phyloP scores from a whole-genome alignment of 2,329 filamentous ascomycete species.

The Xylaria sp. region DNA sequence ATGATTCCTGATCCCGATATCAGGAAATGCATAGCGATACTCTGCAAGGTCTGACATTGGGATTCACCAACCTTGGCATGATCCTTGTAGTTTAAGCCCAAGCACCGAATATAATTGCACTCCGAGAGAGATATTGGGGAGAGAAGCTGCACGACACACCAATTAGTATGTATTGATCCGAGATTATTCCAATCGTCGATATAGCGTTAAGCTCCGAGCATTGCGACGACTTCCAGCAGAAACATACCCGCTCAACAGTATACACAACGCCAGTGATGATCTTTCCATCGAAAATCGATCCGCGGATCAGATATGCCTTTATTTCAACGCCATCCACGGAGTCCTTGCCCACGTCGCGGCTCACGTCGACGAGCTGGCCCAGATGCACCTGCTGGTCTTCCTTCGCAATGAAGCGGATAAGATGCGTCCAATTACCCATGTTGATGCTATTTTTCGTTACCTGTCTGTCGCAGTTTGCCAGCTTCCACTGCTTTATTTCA shows the following conservation, averaged over 20 bases:
- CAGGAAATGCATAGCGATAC: not conserved
- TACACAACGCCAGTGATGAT: slow-evolving; percentile 26
- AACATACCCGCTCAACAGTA: slow-evolving; percentile 33
- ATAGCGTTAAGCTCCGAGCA: not conserved
- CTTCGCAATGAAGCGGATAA: slow-evolving; percentile 38
- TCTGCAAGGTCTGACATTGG: not conserved
- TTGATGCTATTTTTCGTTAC: not conserved
- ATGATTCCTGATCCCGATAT: not conserved
- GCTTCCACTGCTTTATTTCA: not conserved
- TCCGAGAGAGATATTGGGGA: slow-evolving; percentile 31
- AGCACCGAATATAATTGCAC: slow-evolving; percentile 35
- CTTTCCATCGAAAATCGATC: slow-evolving; percentile 30
- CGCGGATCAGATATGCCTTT: slow-evolving; percentile 34
- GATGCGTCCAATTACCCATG: slow-evolving; percentile 38
- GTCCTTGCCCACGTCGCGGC: slow-evolving; percentile 33
- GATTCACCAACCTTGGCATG: slow-evolving; percentile 31
- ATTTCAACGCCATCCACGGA: slow-evolving; percentile 35
- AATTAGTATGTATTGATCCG: not conserved
- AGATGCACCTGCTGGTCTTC: slow-evolving; percentile 35
- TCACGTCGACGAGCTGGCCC: slow-evolving; percentile 36
- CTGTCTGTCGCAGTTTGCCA: not conserved
- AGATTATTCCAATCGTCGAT: not conserved
- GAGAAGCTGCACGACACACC: slow-evolving; percentile 23
- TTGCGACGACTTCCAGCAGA: not conserved
- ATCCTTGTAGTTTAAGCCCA: slow-evolving; percentile 35